phyloP scores from a whole-genome alignment of 2,329 filamentous ascomycete genomes.

The Xylaria sp. region DNA sequence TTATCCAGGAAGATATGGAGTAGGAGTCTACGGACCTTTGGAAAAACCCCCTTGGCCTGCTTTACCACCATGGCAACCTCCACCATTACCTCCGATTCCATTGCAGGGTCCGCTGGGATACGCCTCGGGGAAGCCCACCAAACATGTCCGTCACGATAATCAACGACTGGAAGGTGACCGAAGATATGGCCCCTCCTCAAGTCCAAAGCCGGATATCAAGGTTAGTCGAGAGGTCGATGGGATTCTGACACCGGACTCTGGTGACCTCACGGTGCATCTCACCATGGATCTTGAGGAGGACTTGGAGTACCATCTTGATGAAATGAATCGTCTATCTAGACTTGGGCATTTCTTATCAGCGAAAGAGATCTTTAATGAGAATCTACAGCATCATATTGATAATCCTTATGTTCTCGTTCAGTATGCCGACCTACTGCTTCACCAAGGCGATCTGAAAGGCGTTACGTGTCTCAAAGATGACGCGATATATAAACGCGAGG shows the following conservation, averaged over 20 bases:
- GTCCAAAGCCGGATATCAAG: constrained; percentile 3
- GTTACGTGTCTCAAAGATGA: constrained; percentile 32
- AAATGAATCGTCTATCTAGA: constrained; percentile 41
- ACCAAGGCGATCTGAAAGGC: constrained; percentile 44
- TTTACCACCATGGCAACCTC: constrained; percentile 16
- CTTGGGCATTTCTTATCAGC: constrained; percentile 43
- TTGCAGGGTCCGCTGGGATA: neutral
- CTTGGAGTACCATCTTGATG: constrained; percentile 42
- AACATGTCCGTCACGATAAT: constrained; percentile 23
- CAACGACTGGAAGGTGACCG: neutral
- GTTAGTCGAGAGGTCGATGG: constrained; percentile 28
- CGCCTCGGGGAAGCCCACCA: neutral
- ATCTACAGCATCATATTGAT: constrained; percentile 40
- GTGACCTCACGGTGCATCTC: constrained; percentile 41
- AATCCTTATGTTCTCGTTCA: constrained; percentile 43
- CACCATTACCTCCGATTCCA: constrained; percentile 5
- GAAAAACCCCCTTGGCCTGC: constrained; percentile 6
- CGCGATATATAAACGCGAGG: constrained; percentile 24
- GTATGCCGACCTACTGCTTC: constrained; percentile 45
- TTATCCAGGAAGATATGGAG: constrained; percentile 21
- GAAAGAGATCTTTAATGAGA: constrained; percentile 36
- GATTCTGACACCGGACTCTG: constrained; percentile 32
- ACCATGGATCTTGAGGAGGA: constrained; percentile 40
- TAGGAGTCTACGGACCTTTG: constrained; percentile 7
- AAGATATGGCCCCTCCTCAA: neutral